Conservation (phyloP, 1,139 yeast species). For the Kodamaea arcana region DNA sequence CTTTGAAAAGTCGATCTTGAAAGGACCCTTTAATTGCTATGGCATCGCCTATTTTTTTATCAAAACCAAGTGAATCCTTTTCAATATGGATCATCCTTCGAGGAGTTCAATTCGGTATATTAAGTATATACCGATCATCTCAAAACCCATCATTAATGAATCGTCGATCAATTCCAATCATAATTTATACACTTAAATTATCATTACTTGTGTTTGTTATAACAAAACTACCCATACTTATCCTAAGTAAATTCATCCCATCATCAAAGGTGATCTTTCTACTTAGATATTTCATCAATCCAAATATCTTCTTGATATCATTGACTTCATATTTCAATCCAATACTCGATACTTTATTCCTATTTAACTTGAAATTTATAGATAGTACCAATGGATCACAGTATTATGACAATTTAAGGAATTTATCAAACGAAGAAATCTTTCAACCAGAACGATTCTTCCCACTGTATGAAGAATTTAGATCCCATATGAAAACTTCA, state of each 20-base stretch:
- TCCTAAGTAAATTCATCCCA: conserved; percentile 37
- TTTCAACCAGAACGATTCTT: background rate
- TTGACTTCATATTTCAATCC: conserved; percentile 34
- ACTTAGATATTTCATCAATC: conserved; percentile 33
- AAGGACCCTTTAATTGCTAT: conserved; percentile 19
- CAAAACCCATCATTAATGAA: conserved; percentile 35
- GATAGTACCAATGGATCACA: conserved; percentile 27
- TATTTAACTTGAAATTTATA: conserved; percentile 36
- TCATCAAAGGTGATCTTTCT: conserved; percentile 32
- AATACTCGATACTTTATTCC: conserved; percentile 37
- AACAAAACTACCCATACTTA: conserved; percentile 13
- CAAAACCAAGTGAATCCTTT: conserved; percentile 46
- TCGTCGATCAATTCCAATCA: conserved; percentile 15
- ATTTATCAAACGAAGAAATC: conserved; percentile 6
- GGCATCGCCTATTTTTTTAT: conserved; percentile 49
- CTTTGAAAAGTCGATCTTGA: too few relatives aligned
- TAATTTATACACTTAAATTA: conserved; percentile 25
- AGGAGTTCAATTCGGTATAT: conserved; percentile 51
- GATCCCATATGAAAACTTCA: conserved; percentile 12
- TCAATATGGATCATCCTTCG: conserved; percentile 44
- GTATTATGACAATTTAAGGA: conserved; percentile 4
- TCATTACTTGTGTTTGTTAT: conserved; percentile 20
- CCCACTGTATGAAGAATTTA: conserved; percentile 6
- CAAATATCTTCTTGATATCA: conserved; percentile 40
- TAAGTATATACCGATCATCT: conserved; percentile 47